Percentiles rank a stretch among this genome's conserved stretches.
These are phyloP conservation scores for Cordyceps cicadae DNA, from an alignment of 2,329 filamentous ascomycete genomes.

Conservation along the genomic window DNA sequence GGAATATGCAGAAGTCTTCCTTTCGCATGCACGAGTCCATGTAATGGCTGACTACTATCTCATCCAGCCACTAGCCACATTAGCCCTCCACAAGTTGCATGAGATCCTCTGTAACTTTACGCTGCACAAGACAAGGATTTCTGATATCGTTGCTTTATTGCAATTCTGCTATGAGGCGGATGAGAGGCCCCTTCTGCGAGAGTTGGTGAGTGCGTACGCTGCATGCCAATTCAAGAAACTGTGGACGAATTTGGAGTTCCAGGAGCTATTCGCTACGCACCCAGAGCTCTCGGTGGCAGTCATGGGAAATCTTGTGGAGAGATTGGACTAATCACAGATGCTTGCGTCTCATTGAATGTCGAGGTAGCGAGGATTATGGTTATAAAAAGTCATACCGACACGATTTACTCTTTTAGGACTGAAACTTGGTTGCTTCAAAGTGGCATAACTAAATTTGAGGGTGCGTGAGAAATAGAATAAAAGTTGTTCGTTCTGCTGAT, in stretches of 20 bases:
- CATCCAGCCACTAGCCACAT: constrained; percentile 6
- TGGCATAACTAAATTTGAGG: too few species aligned
- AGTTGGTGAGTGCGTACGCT: not conserved
- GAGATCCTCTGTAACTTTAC: not conserved
- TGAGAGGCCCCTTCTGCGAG: not conserved
- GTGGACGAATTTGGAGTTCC: not conserved
- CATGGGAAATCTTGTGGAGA: not conserved
- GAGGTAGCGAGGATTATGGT: not conserved
- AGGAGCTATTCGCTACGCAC: not conserved
- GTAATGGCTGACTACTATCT: constrained; percentile 14
- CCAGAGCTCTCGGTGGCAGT: not conserved
- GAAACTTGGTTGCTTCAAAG: too few species aligned
- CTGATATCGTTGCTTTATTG: not conserved
- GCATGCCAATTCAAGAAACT: not conserved
- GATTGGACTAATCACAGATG: not conserved
- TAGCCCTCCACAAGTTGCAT: constrained; percentile 11
- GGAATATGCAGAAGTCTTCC: constrained; percentile 3
- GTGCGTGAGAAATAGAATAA: too few species aligned
- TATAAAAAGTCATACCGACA: not conserved
- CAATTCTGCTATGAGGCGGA: not conserved
- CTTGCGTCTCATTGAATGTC: not conserved
- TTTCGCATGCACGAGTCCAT: constrained; percentile 12
- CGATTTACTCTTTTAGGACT: too few species aligned
- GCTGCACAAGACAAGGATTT: not conserved
- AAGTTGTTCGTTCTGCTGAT: too few species aligned